Percentiles rank a stretch among this genome's conserved stretches.
phyloP scores from a whole-genome alignment of 495 filamentous ascomycete genomes.

The Podospora sp. region DNA sequence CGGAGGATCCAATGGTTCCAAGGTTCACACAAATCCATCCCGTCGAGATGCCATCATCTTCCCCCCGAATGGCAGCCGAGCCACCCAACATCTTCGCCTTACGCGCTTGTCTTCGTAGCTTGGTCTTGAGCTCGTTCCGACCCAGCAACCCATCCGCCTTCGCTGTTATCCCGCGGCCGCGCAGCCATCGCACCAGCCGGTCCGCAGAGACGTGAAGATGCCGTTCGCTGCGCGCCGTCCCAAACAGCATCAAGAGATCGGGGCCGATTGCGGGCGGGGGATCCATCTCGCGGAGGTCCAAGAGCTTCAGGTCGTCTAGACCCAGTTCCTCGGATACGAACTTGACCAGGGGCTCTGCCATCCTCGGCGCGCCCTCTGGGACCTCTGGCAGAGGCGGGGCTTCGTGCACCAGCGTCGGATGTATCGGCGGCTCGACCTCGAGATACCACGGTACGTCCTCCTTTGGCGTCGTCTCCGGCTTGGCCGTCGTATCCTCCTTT shows the following conservation, averaged over 20 bases:
- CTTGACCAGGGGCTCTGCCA: conserved; percentile 73
- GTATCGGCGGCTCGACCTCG: conserved; percentile 62
- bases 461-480: neutral
- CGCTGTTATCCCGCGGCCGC: conserved; percentile 70
- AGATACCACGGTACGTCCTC: conserved; percentile 78
- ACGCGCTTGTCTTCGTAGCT: conserved; percentile 75
- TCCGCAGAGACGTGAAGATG: conserved; percentile 93
- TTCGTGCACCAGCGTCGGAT: conserved; percentile 56
- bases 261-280: conserved; percentile 85
- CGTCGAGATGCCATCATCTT: conserved; percentile 80
- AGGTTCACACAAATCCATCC: conserved; percentile 96
- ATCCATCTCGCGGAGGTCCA: conserved; percentile 82
- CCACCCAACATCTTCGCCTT: conserved; percentile 72
- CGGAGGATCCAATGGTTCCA: conserved; percentile 62
- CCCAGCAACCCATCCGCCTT: conserved; percentile 87
- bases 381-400: conserved; percentile 73
- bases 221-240: conserved; percentile 89
- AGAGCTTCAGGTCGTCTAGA: conserved; percentile 71
- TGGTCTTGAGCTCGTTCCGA: conserved; percentile 87
- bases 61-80: conserved; percentile 47
- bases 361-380: conserved; percentile 70
- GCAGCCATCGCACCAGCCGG: conserved; percentile 81
- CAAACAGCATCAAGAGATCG: conserved; percentile 88
- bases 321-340: conserved; percentile 80
- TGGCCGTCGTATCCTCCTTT: too few relatives aligned